These are phyloP conservation scores for Penicillium odoratum DNA, from an alignment of 495 filamentous ascomycete species.

Conservation along the genomic window DNA sequence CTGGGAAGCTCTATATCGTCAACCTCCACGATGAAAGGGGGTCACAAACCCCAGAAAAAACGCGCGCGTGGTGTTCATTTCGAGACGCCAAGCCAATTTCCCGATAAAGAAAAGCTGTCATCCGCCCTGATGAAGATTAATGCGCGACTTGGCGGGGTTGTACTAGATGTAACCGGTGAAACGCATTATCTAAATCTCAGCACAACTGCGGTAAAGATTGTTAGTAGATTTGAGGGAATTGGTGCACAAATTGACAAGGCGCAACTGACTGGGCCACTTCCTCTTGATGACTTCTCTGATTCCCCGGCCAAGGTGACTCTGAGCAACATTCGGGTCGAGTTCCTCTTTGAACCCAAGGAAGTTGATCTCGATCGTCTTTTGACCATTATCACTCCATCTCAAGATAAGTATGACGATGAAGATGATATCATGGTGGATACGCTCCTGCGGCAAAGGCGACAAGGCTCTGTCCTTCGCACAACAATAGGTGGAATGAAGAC, in stretches of 20 bases:
- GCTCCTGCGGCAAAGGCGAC: conserved; percentile 81
- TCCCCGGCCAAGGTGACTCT: conserved; percentile 57
- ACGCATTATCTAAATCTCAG: conserved; percentile 71
- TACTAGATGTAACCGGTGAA: conserved; percentile 71
- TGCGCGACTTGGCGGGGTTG: conserved; percentile 71
- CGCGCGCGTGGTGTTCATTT: conserved; percentile 70
- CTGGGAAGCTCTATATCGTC: conserved; percentile 82
- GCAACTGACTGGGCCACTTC: conserved; percentile 67
- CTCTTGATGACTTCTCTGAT: conserved; percentile 42
- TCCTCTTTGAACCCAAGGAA: conserved; percentile 68
- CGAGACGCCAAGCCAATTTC: conserved; percentile 40
- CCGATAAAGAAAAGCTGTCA: conserved; percentile 20
- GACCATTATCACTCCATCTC: conserved; percentile 85
- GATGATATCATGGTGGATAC: conserved; percentile 96
- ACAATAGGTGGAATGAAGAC: conserved; percentile 62
- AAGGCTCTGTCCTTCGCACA: conserved; percentile 80
- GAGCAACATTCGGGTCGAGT: conserved; percentile 70
- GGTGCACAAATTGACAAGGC: conserved; percentile 74
- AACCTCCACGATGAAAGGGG: conserved; percentile 55
- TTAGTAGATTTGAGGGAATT: conserved; percentile 67
- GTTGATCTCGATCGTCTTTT: conserved; percentile 79
- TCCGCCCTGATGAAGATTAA: conserved; percentile 66
- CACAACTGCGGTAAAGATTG: conserved; percentile 77
- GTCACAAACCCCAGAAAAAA: conserved; percentile 28
- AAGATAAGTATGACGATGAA: conserved; percentile 85